Evolutionary conservation across 345 rosid genomes (phyloP).

Genomic region (Lepidium africanum): DNA sequence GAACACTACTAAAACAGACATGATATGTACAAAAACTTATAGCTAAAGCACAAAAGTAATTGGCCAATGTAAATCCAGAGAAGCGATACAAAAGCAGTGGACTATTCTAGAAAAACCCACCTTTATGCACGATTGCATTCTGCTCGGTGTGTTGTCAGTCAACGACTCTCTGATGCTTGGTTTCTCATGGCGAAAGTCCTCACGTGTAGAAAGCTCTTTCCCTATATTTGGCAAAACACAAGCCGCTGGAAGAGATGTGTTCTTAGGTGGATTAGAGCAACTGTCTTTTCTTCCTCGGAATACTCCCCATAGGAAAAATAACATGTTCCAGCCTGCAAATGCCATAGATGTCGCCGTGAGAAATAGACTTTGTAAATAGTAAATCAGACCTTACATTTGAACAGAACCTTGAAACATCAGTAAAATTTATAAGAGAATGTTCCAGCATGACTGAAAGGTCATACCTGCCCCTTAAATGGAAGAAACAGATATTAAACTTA

Average conservation of each 20-base stretch:
- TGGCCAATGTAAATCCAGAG: not conserved
- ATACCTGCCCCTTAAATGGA: not conserved
- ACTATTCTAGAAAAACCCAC: slow-evolving; percentile 16
- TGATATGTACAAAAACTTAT: not conserved
- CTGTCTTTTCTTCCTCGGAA: slow-evolving; percentile 51
- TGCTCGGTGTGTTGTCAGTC: not conserved
- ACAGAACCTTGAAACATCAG: not conserved
- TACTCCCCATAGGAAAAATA: slow-evolving; percentile 88
- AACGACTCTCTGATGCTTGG: slow-evolving; percentile 26
- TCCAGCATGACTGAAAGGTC: not conserved
- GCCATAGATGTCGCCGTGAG: not conserved
- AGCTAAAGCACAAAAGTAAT: not conserved
- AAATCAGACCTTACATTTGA: not conserved
- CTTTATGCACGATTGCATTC: slow-evolving; percentile 20
- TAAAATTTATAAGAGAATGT: not conserved
- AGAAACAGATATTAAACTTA: not conserved
- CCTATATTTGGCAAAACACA: slow-evolving; percentile 18
- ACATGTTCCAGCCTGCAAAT: slow-evolving; percentile 80
- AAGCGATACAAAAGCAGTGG: slow-evolving; percentile 14
- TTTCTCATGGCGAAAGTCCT: slow-evolving; percentile 21
- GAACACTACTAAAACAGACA: not conserved
- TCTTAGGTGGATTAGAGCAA: slow-evolving; percentile 35
- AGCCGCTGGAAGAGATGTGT: slow-evolving; percentile 19
- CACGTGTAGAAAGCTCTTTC: slow-evolving; percentile 28
- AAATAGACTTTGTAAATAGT: not conserved